phyloP scores from a whole-genome alignment of 2,329 filamentous ascomycete species.

The Alternaria sp. region DNA sequence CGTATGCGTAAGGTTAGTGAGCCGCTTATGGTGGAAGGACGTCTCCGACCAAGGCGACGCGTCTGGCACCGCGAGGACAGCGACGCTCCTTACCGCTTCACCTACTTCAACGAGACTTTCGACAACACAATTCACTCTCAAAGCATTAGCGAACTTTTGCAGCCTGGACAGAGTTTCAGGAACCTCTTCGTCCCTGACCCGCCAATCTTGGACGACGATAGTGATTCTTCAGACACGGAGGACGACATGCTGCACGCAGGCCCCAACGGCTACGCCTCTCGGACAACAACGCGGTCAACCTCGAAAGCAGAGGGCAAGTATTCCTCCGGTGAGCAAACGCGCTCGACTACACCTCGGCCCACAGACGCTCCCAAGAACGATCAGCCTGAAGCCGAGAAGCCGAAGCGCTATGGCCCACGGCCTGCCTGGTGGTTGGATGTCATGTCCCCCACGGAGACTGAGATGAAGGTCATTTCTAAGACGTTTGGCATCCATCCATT shows the following conservation, averaged over 20 bases:
- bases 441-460: slow-evolving; percentile 86
- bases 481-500: slow-evolving; percentile 95
- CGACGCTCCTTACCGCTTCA: slow-evolving; percentile 92
- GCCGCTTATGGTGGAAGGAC: slow-evolving; percentile 88
- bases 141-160: slow-evolving; percentile 90
- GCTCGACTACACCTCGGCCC: not conserved
- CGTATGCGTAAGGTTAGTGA: slow-evolving; percentile 93
- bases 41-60: slow-evolving; percentile 78
- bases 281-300: slow-evolving; percentile 31
- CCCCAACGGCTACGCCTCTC: slow-evolving; percentile 38
- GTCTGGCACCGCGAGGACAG: slow-evolving; percentile 89
- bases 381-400: slow-evolving; percentile 39
- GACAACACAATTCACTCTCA: slow-evolving; percentile 96
- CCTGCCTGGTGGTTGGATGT: slow-evolving; percentile 98
- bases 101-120: slow-evolving; percentile 98
- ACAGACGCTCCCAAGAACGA: slow-evolving; percentile 58
- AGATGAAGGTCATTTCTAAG: slow-evolving; percentile 94
- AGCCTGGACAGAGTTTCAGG: slow-evolving; percentile 82
- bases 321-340: slow-evolving; percentile 43
- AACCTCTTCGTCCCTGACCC: slow-evolving; percentile 93
- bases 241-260: slow-evolving; percentile 36
- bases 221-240: slow-evolving; percentile 69
- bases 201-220: slow-evolving; percentile 68
- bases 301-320: not conserved
- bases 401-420: slow-evolving; percentile 71